These are phyloP conservation scores for Cucurbita moschata DNA, from an alignment of 306 rosid species.

Conservation along the genomic window DNA sequence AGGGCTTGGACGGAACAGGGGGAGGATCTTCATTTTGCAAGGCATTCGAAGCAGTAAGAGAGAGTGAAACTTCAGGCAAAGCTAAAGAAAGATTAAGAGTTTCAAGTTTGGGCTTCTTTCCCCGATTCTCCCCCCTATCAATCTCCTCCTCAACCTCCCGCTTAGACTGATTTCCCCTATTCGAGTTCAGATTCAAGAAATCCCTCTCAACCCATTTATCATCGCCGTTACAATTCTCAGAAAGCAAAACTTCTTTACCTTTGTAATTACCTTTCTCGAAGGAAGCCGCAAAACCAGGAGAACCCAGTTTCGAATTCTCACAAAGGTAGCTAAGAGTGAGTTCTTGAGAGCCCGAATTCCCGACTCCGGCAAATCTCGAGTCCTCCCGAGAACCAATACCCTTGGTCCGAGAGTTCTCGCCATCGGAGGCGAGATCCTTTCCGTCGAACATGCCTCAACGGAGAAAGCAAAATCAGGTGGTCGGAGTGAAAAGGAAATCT, in stretches of 20 bases:
- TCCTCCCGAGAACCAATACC: slow-evolving; percentile 35
- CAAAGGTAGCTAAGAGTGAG: slow-evolving; percentile 83
- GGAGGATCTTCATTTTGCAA: slow-evolving; percentile 44
- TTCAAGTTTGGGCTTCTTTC: slow-evolving; percentile 71
- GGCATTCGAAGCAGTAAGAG: slow-evolving; percentile 80
- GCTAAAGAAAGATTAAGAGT: slow-evolving; percentile 81
- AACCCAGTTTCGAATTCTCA: slow-evolving; percentile 15
- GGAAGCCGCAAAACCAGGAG: slow-evolving; percentile 24
- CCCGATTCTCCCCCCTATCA: slow-evolving; percentile 52
- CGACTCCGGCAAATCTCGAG: slow-evolving; percentile 20
- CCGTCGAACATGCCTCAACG: slow-evolving; percentile 39
- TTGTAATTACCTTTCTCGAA: slow-evolving; percentile 34
- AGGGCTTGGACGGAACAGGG: slow-evolving; percentile 30
- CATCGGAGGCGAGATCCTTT: slow-evolving; percentile 50
- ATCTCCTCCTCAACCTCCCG: slow-evolving; percentile 56
- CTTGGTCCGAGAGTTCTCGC: slow-evolving; percentile 68
- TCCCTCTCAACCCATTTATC: slow-evolving; percentile 88
- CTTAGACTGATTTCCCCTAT: slow-evolving; percentile 49
- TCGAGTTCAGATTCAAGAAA: slow-evolving; percentile 62
- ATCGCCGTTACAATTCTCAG: slow-evolving; percentile 42
- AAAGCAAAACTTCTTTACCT: slow-evolving; percentile 45
- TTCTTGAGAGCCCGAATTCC: slow-evolving; percentile 49
- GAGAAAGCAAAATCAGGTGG: not conserved
- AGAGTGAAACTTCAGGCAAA: slow-evolving; percentile 72
- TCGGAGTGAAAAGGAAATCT: not conserved